Evolutionary conservation across 2,329 filamentous ascomycete species (phyloP), one percentile per base, ranked within the genome.

Genomic region (Ceratocystis smalleyi): DNA sequence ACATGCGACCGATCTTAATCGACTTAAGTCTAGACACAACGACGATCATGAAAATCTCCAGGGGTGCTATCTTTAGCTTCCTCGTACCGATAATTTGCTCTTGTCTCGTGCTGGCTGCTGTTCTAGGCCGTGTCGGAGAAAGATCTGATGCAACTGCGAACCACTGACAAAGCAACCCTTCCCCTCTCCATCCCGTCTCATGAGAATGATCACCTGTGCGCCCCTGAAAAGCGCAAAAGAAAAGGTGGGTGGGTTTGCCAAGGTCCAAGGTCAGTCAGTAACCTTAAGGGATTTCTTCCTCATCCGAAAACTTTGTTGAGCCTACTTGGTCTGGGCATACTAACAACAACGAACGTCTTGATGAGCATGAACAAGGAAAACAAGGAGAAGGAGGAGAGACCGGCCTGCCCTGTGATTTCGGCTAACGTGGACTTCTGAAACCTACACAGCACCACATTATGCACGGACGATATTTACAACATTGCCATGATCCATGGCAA

Each of bases 301-400:
- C 54, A 57, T 30, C 54, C 54, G 54, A 57, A 35, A 57, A 57
- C 54, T 19, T 57, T 57, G 54, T 57, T 57, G 54, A 57, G 54
- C 54, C 54, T 57, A 35, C 54, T 57, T 51, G 47, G 54, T 35
- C 54, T n/a, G 8, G 19, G 27, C 54, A 51, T 17, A 24, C 30
- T 30, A 24, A 27, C 15, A 35, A 30, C 54, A n/a, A 27, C 30
- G 32, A 57, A 27, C n/a, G n/a, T 17, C 54, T 35, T n/a, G 5
- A 57, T 24, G 24, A 57, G 22, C 54, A 57, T 32, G 54, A 47
- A 47, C 45, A 47, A 47, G n/a, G 19, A 47, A 54, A 27, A 54
- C 17, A n/a, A 57, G 27, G 24, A 30, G n/a, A 19, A 57, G 8
- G 54, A 57, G 54, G 32, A 55, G 22, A 55, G 3, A 22, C 22